A percentile compares a stretch with the other conserved stretches of the same genome.
These are phyloP conservation scores for Maudiozyma barnettii DNA, from an alignment of 805 yeast genomes.

Conservation along the genomic window DNA sequence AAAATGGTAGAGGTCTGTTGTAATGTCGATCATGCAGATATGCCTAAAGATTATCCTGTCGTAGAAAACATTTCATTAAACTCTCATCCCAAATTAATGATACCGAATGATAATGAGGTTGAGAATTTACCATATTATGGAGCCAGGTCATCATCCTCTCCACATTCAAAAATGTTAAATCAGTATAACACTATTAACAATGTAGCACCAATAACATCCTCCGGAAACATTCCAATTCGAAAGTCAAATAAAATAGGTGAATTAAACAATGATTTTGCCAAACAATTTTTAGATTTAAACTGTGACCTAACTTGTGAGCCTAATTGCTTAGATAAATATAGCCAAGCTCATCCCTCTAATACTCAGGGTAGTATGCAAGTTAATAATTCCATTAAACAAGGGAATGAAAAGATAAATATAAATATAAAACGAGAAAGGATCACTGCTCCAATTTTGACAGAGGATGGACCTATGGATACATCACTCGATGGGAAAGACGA, in stretches of 20 bases:
- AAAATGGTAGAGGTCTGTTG: conserved; percentile 35
- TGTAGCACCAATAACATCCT: neutral
- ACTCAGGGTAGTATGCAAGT: too few relatives aligned
- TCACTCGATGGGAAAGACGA: conserved; percentile 10
- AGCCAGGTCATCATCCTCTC: neutral
- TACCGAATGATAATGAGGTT: neutral
- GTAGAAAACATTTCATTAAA: neutral
- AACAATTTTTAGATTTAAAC: conserved; percentile 6
- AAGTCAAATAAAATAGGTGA: too few relatives aligned
- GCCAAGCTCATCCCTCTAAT: neutral
- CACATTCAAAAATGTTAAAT: neutral
- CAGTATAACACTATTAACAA: neutral
- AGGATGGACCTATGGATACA: neutral
- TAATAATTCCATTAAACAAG: too few relatives aligned
- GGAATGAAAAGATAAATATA: too few relatives aligned
- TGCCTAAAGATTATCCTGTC: neutral
- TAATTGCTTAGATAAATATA: conserved; percentile 2
- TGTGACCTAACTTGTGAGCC: conserved; percentile 25
- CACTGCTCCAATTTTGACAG: neutral
- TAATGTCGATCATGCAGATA: conserved; percentile 25
- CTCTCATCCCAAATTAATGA: neutral
- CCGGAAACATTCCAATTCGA: neutral
- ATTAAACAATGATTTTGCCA: neutral
- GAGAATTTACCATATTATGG: neutral
- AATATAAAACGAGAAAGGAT: too few relatives aligned